Evolutionary conservation across 176 grass and related monocot genomes (phyloP).

Genomic region (Tillandsia leiboldiana): DNA sequence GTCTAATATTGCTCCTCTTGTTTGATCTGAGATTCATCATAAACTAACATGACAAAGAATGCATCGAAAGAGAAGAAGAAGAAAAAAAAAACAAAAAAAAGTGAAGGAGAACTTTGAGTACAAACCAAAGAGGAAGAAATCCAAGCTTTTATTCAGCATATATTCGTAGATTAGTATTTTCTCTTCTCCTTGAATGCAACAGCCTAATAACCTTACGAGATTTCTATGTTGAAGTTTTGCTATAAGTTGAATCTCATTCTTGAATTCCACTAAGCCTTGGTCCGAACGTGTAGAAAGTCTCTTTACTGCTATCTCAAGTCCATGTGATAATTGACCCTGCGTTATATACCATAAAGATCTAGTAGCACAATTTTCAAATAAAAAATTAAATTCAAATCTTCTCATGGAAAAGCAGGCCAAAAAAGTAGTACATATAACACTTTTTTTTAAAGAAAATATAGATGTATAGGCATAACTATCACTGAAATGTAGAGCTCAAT

Average conservation of each 20-base stretch:
- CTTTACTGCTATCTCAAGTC: conserved; percentile 30
- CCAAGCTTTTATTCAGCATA: no score
- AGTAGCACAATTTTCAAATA: background rate
- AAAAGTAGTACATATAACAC: no score
- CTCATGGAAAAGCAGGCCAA: no score
- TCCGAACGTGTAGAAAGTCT: conserved; percentile 15
- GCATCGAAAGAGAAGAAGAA: background rate
- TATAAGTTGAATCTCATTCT: no score
- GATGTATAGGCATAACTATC: no score
- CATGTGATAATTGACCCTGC: conserved; percentile 16
- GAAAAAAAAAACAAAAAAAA: background rate
- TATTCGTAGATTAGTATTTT: no score
- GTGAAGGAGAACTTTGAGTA: background rate
- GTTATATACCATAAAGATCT: background rate
- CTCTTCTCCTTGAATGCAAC: no score
- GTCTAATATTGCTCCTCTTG: background rate
- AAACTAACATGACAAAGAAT: conserved; percentile 28
- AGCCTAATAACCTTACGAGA: no score
- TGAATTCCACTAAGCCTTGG: conserved; percentile 21
- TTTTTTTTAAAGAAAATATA: no score
- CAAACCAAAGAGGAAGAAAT: no score
- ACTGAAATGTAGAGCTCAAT: no score
- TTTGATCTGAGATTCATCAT: conserved; percentile 17
- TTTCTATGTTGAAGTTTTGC: no score
- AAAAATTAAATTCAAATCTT: background rate